Evolutionary conservation across 345 rosid genomes (phyloP).

Genomic region (Durio zibethinus): DNA sequence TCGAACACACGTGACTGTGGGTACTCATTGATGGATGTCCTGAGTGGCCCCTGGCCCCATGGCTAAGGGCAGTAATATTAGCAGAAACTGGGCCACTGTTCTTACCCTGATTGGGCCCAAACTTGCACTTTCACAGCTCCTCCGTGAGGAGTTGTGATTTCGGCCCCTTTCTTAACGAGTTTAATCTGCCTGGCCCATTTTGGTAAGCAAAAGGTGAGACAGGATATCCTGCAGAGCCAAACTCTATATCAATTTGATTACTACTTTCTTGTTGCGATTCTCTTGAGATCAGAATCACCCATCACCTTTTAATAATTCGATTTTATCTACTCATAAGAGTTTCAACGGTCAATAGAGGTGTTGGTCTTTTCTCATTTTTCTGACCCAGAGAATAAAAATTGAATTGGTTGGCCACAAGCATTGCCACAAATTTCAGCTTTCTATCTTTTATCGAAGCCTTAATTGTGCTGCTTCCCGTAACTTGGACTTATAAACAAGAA

Average conservation of each 20-base stretch:
- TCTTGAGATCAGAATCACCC: background rate
- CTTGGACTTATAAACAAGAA: background rate
- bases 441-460: background rate
- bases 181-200: constrained; percentile 20
- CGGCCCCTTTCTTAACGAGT: constrained; percentile 7
- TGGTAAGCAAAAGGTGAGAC: constrained; percentile 30
- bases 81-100: constrained; percentile 1
- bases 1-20: constrained; percentile 20
- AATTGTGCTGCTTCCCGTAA: background rate
- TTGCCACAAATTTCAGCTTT: constrained; percentile 3
- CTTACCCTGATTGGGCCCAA: constrained; percentile 17
- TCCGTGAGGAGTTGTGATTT: background rate
- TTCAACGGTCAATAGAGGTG: too few species aligned
- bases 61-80: background rate
- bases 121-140: constrained; percentile 11
- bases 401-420: background rate
- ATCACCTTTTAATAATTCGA: background rate
- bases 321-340: too few species aligned
- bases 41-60: background rate
- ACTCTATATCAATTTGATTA: constrained; percentile 9
- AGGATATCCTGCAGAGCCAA: constrained; percentile 29
- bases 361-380: background rate
- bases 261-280: background rate
- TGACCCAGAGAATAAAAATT: background rate
- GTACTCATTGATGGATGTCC: background rate